A percentile compares a stretch with the other conserved stretches of the same genome.
phyloP scores from a whole-genome alignment of 2,329 filamentous ascomycete genomes.

The Fonsecaea pedrosoi region DNA sequence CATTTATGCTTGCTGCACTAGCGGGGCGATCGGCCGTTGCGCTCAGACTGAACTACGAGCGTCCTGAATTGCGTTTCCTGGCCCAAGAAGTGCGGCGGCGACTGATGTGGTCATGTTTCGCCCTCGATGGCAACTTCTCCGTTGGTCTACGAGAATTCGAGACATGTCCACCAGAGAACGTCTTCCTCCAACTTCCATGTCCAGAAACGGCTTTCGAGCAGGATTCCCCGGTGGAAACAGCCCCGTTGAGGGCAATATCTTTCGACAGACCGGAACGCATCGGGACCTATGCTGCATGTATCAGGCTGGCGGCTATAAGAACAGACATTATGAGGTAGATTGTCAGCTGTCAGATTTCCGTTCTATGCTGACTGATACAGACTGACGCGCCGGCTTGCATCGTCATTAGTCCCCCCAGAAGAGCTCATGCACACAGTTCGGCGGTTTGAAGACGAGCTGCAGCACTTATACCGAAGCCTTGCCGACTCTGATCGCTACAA shows the following conservation, averaged over 20 bases:
- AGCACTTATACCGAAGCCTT: conserved; percentile 30
- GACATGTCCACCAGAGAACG: conserved; percentile 53
- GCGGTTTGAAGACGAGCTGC: conserved; percentile 27
- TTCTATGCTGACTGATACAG: conserved; percentile 16
- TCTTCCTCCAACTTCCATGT: conserved; percentile 58
- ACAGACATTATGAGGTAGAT: conserved; percentile 31
- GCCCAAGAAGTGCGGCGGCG: conserved; percentile 55
- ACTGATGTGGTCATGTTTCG: conserved; percentile 59
- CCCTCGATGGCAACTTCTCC: conserved; percentile 58
- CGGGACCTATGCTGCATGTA: conserved; percentile 26
- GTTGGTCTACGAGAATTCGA: conserved; percentile 57
- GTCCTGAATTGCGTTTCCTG: conserved; percentile 50
- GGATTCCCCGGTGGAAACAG: conserved; percentile 26
- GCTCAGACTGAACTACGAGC: conserved; percentile 59
- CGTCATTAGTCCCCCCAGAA: conserved; percentile 13
- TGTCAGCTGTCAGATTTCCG: neutral
- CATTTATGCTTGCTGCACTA: conserved; percentile 34
- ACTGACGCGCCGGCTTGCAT: conserved; percentile 25
- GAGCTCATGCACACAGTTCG: conserved; percentile 26
- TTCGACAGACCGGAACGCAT: conserved; percentile 23
- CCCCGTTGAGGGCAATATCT: conserved; percentile 29
- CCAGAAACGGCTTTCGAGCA: conserved; percentile 60
- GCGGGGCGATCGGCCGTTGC: conserved; percentile 53
- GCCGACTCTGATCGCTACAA: conserved; percentile 27
- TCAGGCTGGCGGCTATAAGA: conserved; percentile 25